Conservation (phyloP, 495 filamentous ascomycete genomes). For the Xylaria intraflava region DNA sequence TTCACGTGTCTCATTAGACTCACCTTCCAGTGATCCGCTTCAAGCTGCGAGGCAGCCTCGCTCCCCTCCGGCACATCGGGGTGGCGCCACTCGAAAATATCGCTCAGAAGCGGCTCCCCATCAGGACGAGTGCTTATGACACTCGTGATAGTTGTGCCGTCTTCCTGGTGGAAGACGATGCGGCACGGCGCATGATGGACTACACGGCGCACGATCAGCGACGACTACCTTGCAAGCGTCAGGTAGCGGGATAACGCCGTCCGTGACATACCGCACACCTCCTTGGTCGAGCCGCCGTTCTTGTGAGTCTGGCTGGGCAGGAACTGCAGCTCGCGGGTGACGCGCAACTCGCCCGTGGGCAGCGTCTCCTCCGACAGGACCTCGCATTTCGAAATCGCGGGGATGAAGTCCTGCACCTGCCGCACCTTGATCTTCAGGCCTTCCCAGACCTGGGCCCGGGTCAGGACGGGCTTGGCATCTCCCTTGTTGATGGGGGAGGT, state of each 20-base stretch:
- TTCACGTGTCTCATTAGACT: conserved; percentile 10
- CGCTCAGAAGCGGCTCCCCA: conserved; percentile 34
- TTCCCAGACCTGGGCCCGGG: conserved; percentile 33
- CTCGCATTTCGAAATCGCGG: conserved; percentile 30
- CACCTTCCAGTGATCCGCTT: conserved; percentile 29
- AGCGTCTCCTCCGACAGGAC: conserved; percentile 22
- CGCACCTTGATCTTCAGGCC: conserved; percentile 36
- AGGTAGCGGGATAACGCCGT: background rate
- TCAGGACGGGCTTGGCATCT: conserved; percentile 23
- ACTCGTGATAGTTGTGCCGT: conserved; percentile 33
- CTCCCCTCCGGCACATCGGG: conserved; percentile 22
- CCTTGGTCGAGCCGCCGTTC: background rate
- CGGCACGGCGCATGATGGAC: conserved; percentile 26
- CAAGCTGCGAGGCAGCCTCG: conserved; percentile 21
- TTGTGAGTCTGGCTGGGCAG: conserved; percentile 10
- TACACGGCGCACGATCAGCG: background rate
- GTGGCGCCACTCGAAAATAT: conserved; percentile 36
- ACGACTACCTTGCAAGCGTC: no score
- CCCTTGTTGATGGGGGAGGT: conserved; percentile 36
- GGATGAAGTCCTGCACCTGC: conserved; percentile 34
- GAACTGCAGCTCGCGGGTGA: conserved; percentile 30
- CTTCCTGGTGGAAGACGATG: conserved; percentile 32
- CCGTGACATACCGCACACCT: conserved; percentile 9
- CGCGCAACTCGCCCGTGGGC: conserved; percentile 7
- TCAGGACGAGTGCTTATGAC: conserved; percentile 24